A percentile compares a stretch with the other conserved stretches of the same genome.
Evolutionary conservation across 2,329 filamentous ascomycete genomes (phyloP).

Genomic region (Beauveria rudraprayagi): DNA sequence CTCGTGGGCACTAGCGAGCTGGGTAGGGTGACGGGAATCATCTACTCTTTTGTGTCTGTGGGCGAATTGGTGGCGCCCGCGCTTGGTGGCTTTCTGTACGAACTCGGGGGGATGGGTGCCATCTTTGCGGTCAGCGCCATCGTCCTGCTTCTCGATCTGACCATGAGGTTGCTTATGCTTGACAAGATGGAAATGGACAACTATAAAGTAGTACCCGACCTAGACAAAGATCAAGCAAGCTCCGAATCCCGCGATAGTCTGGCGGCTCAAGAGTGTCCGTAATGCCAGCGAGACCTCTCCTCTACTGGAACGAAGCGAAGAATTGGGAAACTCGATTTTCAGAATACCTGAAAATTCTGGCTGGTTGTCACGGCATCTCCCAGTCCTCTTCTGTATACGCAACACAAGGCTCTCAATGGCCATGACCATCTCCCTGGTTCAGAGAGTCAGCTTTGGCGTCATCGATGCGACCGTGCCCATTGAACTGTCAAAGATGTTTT

Average conservation of each 20-base stretch:
- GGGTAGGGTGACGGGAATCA: not conserved
- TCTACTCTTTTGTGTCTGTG: not conserved
- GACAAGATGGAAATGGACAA: not conserved
- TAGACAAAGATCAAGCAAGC: not conserved
- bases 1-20: not conserved
- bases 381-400: not conserved
- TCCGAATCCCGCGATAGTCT: not conserved
- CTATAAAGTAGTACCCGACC: not conserved
- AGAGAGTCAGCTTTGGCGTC: not conserved
- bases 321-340: not conserved
- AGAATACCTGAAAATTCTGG: not conserved
- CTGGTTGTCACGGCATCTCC: not conserved
- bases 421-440: not conserved
- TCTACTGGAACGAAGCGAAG: not conserved
- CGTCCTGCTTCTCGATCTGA: not conserved
- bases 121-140: not conserved
- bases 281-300: not conserved
- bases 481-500: not conserved
- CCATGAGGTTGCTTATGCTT: not conserved
- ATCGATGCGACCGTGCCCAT: not conserved
- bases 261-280: not conserved
- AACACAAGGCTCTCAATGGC: not conserved
- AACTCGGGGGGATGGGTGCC: not conserved
- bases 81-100: not conserved
- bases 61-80: not conserved